phyloP scores from a whole-genome alignment of 768 basidiomycete species.

The Leucogyrophana mollusca region DNA sequence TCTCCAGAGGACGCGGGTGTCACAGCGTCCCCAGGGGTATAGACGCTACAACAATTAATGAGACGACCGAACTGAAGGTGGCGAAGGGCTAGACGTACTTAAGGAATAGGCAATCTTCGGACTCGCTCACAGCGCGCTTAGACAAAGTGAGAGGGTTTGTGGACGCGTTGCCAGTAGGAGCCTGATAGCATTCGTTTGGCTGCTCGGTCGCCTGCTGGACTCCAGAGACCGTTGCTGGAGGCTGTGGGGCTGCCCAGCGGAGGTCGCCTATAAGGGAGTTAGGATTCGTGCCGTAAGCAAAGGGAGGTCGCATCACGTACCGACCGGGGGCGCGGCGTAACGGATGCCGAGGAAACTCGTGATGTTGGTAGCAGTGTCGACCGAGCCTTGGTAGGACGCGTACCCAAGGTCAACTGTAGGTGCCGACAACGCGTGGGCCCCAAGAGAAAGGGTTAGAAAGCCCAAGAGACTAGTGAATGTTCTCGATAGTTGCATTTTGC shows the following conservation, averaged over 20 bases:
- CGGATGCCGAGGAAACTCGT: conserved; percentile 28
- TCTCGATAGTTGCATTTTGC: too few relatives aligned
- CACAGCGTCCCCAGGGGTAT: conserved; percentile 20
- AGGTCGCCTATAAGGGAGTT: conserved; percentile 11
- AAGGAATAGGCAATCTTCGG: conserved; percentile 32
- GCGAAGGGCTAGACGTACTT: conserved; percentile 18
- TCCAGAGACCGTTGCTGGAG: conserved; percentile 16
- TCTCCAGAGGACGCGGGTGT: background rate
- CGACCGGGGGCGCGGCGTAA: conserved; percentile 23
- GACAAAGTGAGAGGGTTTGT: conserved; percentile 19
- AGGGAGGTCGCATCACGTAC: conserved; percentile 12
- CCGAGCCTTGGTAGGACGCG: conserved; percentile 22
- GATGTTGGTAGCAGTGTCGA: conserved; percentile 12
- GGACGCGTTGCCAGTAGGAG: conserved; percentile 23
- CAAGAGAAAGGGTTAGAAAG: too few relatives aligned
- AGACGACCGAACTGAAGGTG: too few relatives aligned
- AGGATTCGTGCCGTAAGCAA: too few relatives aligned
- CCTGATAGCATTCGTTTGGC: conserved; percentile 31
- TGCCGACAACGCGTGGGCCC: background rate
- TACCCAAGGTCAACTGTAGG: conserved; percentile 25
- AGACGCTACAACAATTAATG: too few relatives aligned
- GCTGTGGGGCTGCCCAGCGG: conserved; percentile 29
- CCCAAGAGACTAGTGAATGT: too few relatives aligned
- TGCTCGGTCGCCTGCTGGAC: conserved; percentile 24
- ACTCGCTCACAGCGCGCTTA: conserved; percentile 14